A percentile compares a stretch with the other conserved stretches of the same genome.
Conservation (phyloP, 345 rosid genomes). For the Carallia brachiata region DNA sequence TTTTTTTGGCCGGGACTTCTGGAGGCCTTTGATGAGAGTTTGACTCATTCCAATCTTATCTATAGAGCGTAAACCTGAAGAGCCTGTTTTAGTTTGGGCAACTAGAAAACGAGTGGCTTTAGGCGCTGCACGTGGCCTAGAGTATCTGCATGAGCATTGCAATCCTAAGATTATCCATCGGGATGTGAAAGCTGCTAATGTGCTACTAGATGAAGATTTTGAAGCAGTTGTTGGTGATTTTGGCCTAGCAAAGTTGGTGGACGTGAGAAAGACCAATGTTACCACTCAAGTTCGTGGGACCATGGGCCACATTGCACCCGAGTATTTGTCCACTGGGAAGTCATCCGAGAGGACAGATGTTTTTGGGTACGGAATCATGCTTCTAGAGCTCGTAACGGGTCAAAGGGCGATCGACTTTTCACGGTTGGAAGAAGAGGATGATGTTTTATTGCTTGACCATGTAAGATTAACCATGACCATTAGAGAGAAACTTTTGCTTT, state of each 20-base stretch:
- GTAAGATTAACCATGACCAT: conserved; percentile 38
- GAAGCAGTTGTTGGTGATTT: conserved; percentile 99
- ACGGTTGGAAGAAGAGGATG: conserved; percentile 94
- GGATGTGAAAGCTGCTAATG: conserved; percentile 97
- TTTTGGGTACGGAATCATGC: conserved; percentile 93
- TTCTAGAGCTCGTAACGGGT: conserved; percentile 98
- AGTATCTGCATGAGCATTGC: conserved; percentile 95
- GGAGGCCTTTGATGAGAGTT: background rate
- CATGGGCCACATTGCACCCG: conserved; percentile 99
- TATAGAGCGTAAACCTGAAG: conserved; percentile 82
- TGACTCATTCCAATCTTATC: conserved; percentile 13
- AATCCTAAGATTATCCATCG: conserved; percentile 96
- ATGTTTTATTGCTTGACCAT: conserved; percentile 88
- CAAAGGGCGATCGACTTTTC: conserved; percentile 96
- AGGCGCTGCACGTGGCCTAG: conserved; percentile 95
- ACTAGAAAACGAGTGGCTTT: conserved; percentile 80
- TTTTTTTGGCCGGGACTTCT: background rate
- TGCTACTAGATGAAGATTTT: conserved; percentile 82
- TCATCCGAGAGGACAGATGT: conserved; percentile 97
- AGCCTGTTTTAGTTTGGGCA: conserved; percentile 76
- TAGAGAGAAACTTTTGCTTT: background rate
- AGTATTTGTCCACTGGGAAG: conserved; percentile 90
- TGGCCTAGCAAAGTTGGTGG: conserved; percentile 92
- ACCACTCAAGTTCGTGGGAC: conserved; percentile 99
- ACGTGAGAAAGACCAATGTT: conserved; percentile 80